Evolutionary conservation across 148 eudicot species (phyloP), one percentile per base, ranked within the genome.

Genomic region (Suaeda aralocaspica): DNA sequence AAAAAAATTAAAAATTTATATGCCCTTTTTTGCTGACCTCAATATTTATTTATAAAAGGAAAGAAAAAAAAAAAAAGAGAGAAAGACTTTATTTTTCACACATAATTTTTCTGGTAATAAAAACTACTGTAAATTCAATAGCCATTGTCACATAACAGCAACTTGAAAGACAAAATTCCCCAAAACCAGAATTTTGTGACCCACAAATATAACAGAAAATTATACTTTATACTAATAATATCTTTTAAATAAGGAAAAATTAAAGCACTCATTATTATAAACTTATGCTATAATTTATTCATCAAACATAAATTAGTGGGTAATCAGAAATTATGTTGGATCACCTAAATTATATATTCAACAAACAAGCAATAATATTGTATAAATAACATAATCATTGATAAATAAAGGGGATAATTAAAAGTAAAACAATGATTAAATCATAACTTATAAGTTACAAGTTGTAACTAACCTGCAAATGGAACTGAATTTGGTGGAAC

Each of bases 131-230:
- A 44, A 56, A 19, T 31, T 13, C 41, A 16, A 53, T 28, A 63
- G 64, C 72, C 41, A 44, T 63, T 61, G 69, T 63, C 64, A 63
- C 58, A 68, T 25, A 57, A n/a, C n/a, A 36, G 7, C 77, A 70
- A 53, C 45, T 70, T 52, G 9, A 46, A 59, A 28, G 56, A 65
- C 73, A 76, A 70, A 36, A 76, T 76, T 75, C 75, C 79, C 51
- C 18, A 70, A 76, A 64, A 64, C 71, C 64, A 22, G 75, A 56
- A 65, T 58, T 52, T 44, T 56, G 45, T 57, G 75, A 70, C 79
- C 79, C 79, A 56, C 50, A 53, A 66, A 73, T 14, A 66, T 29
- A 21, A 62, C 51, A 55, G 41, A 36, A 36, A 36, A 36, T 3
- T 36, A 36, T 36, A 56, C 15, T 56, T n/a, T 3, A 45, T 30